Percentiles rank a stretch among this genome's conserved stretches.
phyloP scores from a whole-genome alignment of 2,329 filamentous ascomycete genomes.

The Cladobotryum mycophilum region DNA sequence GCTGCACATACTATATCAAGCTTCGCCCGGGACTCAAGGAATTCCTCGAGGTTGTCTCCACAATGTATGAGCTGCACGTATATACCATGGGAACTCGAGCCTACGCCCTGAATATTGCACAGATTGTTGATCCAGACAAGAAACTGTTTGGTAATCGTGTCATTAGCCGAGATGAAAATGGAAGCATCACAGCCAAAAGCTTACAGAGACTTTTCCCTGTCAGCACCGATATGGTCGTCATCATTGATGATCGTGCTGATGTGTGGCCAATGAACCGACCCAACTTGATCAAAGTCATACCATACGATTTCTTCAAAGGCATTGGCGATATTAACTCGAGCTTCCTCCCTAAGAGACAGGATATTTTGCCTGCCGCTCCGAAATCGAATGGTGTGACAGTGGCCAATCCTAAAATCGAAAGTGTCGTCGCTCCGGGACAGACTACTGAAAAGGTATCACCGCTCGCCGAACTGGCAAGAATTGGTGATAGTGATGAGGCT shows the following conservation, averaged over 20 bases:
- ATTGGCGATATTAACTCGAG: slow-evolving; percentile 99
- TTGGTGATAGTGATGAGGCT: slow-evolving; percentile 62
- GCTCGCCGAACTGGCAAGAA: slow-evolving; percentile 69
- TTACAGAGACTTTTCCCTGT: slow-evolving; percentile 88
- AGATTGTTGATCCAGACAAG: slow-evolving; percentile 84
- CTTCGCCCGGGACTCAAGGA: slow-evolving; percentile 78
- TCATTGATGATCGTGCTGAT: slow-evolving; percentile 94
- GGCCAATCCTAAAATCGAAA: background rate
- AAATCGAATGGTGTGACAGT: slow-evolving; percentile 20
- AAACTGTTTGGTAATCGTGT: slow-evolving; percentile 91
- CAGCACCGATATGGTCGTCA: slow-evolving; percentile 98
- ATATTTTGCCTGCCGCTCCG: slow-evolving; percentile 36
- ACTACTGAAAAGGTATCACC: slow-evolving; percentile 35
- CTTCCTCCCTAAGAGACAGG: slow-evolving; percentile 75
- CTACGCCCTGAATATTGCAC: slow-evolving; percentile 88
- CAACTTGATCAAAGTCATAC: slow-evolving; percentile 89
- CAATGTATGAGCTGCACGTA: slow-evolving; percentile 89
- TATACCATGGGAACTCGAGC: slow-evolving; percentile 98
- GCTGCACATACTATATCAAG: slow-evolving; percentile 98
- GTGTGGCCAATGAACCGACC: slow-evolving; percentile 88
- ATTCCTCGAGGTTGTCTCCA: slow-evolving; percentile 72
- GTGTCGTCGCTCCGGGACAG: background rate
- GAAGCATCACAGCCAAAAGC: slow-evolving; percentile 84
- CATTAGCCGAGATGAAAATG: slow-evolving; percentile 94
- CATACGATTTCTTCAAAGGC: slow-evolving; percentile 96